Evolutionary conservation across 148 eudicot genomes (phyloP).

Genomic region (Linanthus parryae): DNA sequence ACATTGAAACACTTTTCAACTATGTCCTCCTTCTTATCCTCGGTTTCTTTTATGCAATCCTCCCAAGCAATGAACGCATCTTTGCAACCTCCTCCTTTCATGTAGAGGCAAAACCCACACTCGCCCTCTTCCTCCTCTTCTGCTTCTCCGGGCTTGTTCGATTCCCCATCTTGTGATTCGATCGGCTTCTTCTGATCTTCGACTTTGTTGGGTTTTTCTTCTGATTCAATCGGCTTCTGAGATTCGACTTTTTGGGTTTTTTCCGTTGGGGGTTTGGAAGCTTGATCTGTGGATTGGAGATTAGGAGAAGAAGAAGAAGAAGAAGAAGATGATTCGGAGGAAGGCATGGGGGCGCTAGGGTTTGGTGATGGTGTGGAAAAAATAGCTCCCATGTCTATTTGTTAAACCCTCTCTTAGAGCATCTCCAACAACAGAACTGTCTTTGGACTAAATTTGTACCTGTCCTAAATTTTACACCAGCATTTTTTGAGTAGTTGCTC

Average conservation of each 20-base stretch:
- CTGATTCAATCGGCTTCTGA: too few species aligned
- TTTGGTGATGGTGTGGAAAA: constrained; percentile 8
- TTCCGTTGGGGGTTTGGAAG: too few species aligned
- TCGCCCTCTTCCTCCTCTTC: constrained; percentile 38
- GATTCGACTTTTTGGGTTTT: too few species aligned
- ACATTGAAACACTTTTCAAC: constrained; percentile 45
- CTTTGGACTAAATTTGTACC: too few species aligned
- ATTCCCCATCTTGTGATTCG: neutral
- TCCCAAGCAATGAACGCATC: constrained; percentile 51
- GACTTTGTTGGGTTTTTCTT: too few species aligned
- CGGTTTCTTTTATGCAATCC: constrained; percentile 39
- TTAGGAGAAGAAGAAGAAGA: too few species aligned
- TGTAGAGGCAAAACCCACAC: constrained; percentile 62
- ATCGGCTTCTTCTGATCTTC: too few species aligned
- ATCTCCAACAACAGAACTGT: too few species aligned
- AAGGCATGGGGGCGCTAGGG: too few species aligned
- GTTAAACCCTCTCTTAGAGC: constrained; percentile 16
- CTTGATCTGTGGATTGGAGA: neutral
- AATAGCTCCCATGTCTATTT: constrained; percentile 15
- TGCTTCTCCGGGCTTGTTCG: constrained; percentile 6
- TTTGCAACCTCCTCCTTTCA: constrained; percentile 65
- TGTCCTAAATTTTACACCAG: too few species aligned
- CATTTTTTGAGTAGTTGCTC: too few species aligned
- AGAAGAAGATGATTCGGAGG: too few species aligned
- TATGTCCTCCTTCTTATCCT: constrained; percentile 39